Evolutionary conservation across 805 yeast species (phyloP), one percentile per base, ranked within the genome.

Genomic region (Cyberlindnera euphorbiiphila): DNA sequence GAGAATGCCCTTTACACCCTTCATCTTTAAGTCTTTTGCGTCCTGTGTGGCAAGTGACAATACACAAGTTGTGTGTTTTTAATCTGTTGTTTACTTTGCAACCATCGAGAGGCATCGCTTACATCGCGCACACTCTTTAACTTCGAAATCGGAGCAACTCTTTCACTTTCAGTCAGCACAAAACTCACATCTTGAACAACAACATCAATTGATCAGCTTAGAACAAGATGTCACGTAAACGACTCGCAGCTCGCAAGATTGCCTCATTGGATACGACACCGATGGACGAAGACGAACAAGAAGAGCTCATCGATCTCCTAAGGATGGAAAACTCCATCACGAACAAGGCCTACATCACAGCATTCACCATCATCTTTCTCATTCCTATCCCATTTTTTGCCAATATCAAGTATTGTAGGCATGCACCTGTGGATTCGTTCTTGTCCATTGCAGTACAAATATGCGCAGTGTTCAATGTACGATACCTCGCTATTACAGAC

Each of bases 261-360:
- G 43, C 41, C 26, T 12, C 11, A 15, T 9, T 45, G 27, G 43
- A 42, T 18, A 37, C 24, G 7, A 39, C 47, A 3, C 49, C 45
- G 12, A 38, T 47, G 15, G 47, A 44, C 22, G 42, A 39, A 9
- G 47, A 33, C n/a, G 53, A 49, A 7, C 53, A 49, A 31, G 44
- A 33, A n/a, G 54, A 49, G 21, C 31, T 47, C 20, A 34, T 49
- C n/a, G 41, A 43, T 11, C 32, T 49, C 6, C 24, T 49, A 8
- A 42, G 40, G 9, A 27, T 42, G 4, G 41, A 45, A 8, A 47
- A 43, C 30, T 7, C 24, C 13, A 22, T 33, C 9, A 29, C 41
- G 7, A 47, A 49, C 30, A 29, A 23, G 11, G 16, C 28, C 15
- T 49, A 38, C 38, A 45, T 49, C 37, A 49, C 45, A 28, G 15